Base-by-base conservation (phyloP, 2,329 filamentous ascomycete species). In the Teratosphaeriaceae sp. region DNA sequence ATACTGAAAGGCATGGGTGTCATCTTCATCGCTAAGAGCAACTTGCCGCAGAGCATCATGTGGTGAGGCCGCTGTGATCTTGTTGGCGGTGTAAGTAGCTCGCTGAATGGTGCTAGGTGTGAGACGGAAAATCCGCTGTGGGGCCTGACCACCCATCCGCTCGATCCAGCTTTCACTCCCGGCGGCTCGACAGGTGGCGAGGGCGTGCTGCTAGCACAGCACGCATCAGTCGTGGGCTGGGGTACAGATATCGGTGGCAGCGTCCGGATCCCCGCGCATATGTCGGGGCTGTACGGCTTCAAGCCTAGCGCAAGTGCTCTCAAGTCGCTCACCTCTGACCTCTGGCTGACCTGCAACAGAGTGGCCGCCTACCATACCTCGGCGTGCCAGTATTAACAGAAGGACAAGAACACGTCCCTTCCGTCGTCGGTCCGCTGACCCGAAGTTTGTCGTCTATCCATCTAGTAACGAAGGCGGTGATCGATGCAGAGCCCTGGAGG, bases 361-460 rank as follows among this genome's bases (percentile, higher is more conserved):
- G 51, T 7, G 62, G 63, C 42, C 61, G 72, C 9, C 44, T 75
- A 58, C 8, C 51, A 55, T 27, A 64, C 3, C 55, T 56, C 22
- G 70, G 70, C 5, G 66, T 65, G 48, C 57, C 59, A 2, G 64
- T 63, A 49, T 47, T n/a, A 61, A 62, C 40, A 58, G 70, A 12
- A 45, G 73, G n/a, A 69, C 80, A 84, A 55, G 80, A 84, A 58
- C 76, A 78, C 2, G 75, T 84, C 0, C 67, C 70, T 41, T 79
- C 75, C 18, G 77, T 83, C 24, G 80, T 82, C 48, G 80, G 81
- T 0, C 80, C 80, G 0, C 69, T 85, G 67, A 72, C 75, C 1
- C 68, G 68, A 20, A 74, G 71, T 0, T 61, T 84, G 0, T 65
- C 66, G 4, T 78, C 81, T 45, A 65, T 73, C 11, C 55, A 57